A percentile compares a stretch with the other conserved stretches of the same genome.
Evolutionary conservation across 495 filamentous ascomycete genomes (phyloP).

Genomic region (Hyaloscypha hepaticicola): DNA sequence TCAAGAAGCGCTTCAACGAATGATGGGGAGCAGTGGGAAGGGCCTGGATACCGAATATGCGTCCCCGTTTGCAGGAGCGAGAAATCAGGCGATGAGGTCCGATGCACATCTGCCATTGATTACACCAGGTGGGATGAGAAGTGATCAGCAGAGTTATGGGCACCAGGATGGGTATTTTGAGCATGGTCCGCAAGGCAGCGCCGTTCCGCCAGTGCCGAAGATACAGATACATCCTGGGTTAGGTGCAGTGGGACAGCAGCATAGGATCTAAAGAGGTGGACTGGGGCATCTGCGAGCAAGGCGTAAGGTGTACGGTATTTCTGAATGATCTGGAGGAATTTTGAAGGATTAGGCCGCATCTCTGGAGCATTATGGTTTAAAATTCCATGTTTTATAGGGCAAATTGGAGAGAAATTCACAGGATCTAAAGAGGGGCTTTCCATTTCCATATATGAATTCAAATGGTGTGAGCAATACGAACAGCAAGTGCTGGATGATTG

Average conservation of each 20-base stretch:
- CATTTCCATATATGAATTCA: no score
- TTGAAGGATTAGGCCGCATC: no score
- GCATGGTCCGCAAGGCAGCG: neutral
- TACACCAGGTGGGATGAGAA: slow-evolving; percentile 17
- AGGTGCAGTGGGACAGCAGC: slow-evolving; percentile 14
- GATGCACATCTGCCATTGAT: slow-evolving; percentile 16
- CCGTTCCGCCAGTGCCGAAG: neutral
- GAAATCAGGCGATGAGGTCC: neutral
- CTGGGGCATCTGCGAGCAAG: neutral
- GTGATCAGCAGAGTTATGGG: slow-evolving; percentile 15
- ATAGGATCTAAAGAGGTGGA: neutral
- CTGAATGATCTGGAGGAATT: no score
- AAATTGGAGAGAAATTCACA: no score
- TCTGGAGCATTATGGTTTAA: no score
- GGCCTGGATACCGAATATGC: neutral
- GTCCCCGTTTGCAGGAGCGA: neutral
- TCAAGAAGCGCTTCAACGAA: neutral
- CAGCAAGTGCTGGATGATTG: no score
- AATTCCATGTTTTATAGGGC: no score
- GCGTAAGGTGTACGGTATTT: slow-evolving; percentile 1
- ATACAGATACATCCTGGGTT: slow-evolving; percentile 4
- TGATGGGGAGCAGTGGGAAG: neutral
- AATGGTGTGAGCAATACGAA: no score
- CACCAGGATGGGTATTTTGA: slow-evolving; percentile 13
- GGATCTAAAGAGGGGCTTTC: no score